phyloP scores from a whole-genome alignment of 768 basidiomycete species.

The Panus rudis region DNA sequence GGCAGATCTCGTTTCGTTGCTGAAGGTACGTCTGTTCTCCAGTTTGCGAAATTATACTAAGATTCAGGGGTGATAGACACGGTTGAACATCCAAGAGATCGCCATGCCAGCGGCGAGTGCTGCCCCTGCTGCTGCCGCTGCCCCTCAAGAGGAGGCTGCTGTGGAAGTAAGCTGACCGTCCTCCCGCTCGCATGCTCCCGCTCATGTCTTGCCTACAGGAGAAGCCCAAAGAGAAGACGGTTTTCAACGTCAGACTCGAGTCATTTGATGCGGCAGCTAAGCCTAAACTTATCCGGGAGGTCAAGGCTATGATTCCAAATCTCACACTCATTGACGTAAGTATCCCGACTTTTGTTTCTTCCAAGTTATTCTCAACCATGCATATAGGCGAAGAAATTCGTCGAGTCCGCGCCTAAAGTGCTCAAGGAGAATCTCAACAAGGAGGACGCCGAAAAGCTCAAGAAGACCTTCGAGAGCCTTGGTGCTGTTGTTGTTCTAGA shows the following conservation, averaged over 20 bases:
- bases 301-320: constrained; percentile 92
- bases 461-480: constrained; percentile 81
- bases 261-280: constrained; percentile 89
- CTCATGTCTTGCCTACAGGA: constrained; percentile 42
- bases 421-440: constrained; percentile 94
- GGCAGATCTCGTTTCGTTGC: constrained; percentile 82
- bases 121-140: constrained; percentile 47
- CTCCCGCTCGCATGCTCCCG: background rate
- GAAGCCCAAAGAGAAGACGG: constrained; percentile 97
- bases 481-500: constrained; percentile 87
- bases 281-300: constrained; percentile 95
- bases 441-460: constrained; percentile 96
- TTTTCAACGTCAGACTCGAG: constrained; percentile 92
- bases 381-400: constrained; percentile 94
- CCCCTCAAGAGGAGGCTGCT: constrained; percentile 53
- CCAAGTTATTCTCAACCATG: background rate
- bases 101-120: constrained; percentile 79
- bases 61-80: constrained; percentile 49
- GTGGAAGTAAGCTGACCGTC: constrained; percentile 43
- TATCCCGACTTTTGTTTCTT: constrained; percentile 10
- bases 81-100: constrained; percentile 95
- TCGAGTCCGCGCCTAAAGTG: constrained; percentile 87
- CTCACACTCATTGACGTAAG: constrained; percentile 95
- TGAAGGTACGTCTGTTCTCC: constrained; percentile 58
- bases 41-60: background rate